These are phyloP conservation scores for Metschnikowia similis DNA, from an alignment of 805 yeast genomes.

Conservation along the genomic window DNA sequence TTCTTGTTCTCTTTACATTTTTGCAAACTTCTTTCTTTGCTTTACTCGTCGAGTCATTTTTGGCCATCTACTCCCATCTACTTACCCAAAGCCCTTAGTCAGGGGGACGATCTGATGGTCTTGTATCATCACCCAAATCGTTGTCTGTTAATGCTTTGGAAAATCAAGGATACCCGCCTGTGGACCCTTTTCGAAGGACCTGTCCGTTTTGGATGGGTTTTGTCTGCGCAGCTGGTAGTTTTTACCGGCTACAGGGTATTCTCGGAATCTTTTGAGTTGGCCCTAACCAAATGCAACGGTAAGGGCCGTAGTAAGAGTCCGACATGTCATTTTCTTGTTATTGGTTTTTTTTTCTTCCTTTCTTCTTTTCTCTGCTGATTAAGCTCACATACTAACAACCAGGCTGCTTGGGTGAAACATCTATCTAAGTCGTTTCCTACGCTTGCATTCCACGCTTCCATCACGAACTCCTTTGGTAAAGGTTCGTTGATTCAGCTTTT, in stretches of 20 bases:
- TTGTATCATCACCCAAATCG: constrained; percentile 31
- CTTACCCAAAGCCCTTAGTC: constrained; percentile 80
- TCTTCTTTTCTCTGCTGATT: background rate
- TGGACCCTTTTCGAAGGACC: constrained; percentile 40
- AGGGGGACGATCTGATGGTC: constrained; percentile 51
- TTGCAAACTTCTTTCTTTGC: background rate
- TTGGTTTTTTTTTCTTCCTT: background rate
- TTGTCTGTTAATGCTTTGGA: constrained; percentile 98
- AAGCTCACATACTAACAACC: constrained; percentile 20
- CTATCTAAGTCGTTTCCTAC: constrained; percentile 90
- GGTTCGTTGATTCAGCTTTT: constrained; percentile 91
- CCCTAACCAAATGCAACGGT: constrained; percentile 34
- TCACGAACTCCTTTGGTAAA: constrained; percentile 95
- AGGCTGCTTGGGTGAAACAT: constrained; percentile 99
- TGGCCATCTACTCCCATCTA: constrained; percentile 1
- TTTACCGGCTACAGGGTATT: constrained; percentile 44
- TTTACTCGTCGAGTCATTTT: no score
- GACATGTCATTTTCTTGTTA: constrained; percentile 42
- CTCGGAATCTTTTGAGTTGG: constrained; percentile 82
- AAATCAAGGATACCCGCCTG: constrained; percentile 64
- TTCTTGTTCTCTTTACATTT: background rate
- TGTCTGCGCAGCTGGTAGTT: constrained; percentile 33
- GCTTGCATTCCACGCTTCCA: constrained; percentile 95
- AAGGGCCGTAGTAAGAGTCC: constrained; percentile 85
- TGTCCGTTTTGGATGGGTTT: constrained; percentile 36